Evolutionary conservation across 2,329 filamentous ascomycete genomes (phyloP).

Genomic region (Leptographium lundbergii): DNA sequence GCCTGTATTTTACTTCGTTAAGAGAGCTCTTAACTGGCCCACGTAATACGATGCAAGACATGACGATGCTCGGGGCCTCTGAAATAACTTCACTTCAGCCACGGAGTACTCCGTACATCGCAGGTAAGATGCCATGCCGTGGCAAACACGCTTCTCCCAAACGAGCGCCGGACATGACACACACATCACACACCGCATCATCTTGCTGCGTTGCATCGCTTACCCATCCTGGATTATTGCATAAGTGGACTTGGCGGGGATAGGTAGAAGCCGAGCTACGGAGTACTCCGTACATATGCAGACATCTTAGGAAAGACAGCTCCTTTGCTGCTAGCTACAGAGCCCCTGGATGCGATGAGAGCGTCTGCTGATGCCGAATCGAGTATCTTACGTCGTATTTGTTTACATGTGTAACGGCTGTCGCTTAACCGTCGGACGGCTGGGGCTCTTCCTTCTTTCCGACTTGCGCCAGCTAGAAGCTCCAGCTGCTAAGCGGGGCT

Average conservation of each 20-base stretch:
- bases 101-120: too few species aligned
- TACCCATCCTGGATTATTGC: background rate
- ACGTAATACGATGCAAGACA: too few species aligned
- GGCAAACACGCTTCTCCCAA: background rate
- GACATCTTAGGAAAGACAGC: background rate
- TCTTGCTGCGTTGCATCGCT: background rate
- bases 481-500: slow-evolving; percentile 2
- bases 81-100: too few species aligned
- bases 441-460: background rate
- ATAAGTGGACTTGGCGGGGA: slow-evolving; percentile 7
- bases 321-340: background rate
- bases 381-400: background rate
- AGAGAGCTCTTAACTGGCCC: too few species aligned
- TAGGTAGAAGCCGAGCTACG: background rate
- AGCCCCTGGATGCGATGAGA: background rate
- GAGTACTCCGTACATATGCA: background rate
- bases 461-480: background rate
- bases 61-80: too few species aligned
- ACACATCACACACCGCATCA: background rate
- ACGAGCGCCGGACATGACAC: background rate
- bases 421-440: background rate
- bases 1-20: too few species aligned
- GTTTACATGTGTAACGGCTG: background rate
- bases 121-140: too few species aligned
- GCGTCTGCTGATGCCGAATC: background rate